These are phyloP conservation scores for Fraxinus albicans DNA, from an alignment of 305 asterid genomes.

Conservation along the genomic window DNA sequence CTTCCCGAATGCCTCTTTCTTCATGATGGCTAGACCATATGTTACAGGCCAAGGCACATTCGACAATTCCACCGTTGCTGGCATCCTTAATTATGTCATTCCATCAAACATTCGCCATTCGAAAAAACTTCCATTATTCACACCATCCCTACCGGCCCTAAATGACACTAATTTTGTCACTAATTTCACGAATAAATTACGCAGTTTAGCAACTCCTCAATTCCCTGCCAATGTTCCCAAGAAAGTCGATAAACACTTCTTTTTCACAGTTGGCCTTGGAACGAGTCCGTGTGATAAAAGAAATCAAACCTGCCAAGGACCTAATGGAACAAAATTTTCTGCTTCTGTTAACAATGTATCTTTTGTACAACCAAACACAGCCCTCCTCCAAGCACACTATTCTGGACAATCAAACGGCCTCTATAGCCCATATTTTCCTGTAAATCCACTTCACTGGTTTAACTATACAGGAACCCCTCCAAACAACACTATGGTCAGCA, in stretches of 20 bases:
- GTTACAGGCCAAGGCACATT: constrained; percentile 57
- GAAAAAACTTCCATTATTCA: constrained; percentile 41
- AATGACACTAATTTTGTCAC: constrained; percentile 46
- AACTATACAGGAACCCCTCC: constrained; percentile 58
- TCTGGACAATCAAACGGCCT: constrained; percentile 42
- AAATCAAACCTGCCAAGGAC: constrained; percentile 51
- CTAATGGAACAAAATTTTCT: constrained; percentile 50
- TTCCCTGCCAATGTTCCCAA: constrained; percentile 57
- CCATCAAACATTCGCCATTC: neutral
- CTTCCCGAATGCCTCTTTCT: constrained; percentile 41
- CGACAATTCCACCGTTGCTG: constrained; percentile 57
- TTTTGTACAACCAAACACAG: constrained; percentile 42
- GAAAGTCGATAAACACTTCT: constrained; percentile 35
- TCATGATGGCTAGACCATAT: constrained; percentile 52
- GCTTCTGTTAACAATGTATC: constrained; percentile 56
- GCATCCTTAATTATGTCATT: constrained; percentile 43
- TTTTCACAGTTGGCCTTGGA: constrained; percentile 53
- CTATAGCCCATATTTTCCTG: constrained; percentile 47
- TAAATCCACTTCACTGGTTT: constrained; percentile 45
- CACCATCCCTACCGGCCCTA: constrained; percentile 25
- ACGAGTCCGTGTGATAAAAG: constrained; percentile 46
- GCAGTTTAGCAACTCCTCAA: constrained; percentile 44
- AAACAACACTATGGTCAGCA: constrained; percentile 42
- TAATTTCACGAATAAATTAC: constrained; percentile 35
- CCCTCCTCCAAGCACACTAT: constrained; percentile 57